Base-by-base conservation (phyloP, 1,284 basidiomycete species). In the Apiotrichum porosum region DNA sequence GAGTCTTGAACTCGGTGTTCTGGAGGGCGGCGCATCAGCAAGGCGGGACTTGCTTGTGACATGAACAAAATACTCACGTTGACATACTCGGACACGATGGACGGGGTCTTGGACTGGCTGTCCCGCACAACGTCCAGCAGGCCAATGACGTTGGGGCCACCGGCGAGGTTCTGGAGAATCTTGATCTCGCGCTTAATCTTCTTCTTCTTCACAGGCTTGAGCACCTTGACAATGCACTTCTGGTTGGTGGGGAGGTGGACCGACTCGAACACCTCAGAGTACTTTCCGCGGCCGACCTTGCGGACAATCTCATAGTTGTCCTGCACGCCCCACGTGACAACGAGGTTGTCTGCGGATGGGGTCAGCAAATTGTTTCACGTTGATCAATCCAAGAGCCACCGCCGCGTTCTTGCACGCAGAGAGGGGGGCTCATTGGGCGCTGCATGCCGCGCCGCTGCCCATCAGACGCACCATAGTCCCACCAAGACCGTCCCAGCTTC, bases 181-280 rank as follows among this genome's bases (percentile, higher is more conserved):
- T 98, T 97, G 76, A 98, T 97, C 77, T 98, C 94, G 56, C 94
- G 82, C 79, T 97, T 97, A 76, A 98, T 97, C 79, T 98, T 98
- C 83, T 97, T 97, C 82, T 97, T 97, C 81, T 98, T 97, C 42
- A 98, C 94, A 1, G 95, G 95, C 75, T 98, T 98, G 57, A 98
- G 79, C 42, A 97, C 93, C 75, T 98, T 97, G 78, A 97, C 92
- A 73, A 97, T 93, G 74, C 93, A 95, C 75, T 95, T 93, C 72
- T 93, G 87, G 65, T 88, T 88, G 54, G 86, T 87, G 28, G 88
- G 83, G 49, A 97, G 83, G 74, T 97, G 93, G 66, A 97, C 83
- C 8, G 92, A 94, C 75, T 97, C 93, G 64, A 98, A 98, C 57
- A 89, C 88, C 81, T 95, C 92, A 24, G 88, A 92, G 73, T 94